Conservation (phyloP, 2,329 filamentous ascomycete species). For the Cercospora canescens region DNA sequence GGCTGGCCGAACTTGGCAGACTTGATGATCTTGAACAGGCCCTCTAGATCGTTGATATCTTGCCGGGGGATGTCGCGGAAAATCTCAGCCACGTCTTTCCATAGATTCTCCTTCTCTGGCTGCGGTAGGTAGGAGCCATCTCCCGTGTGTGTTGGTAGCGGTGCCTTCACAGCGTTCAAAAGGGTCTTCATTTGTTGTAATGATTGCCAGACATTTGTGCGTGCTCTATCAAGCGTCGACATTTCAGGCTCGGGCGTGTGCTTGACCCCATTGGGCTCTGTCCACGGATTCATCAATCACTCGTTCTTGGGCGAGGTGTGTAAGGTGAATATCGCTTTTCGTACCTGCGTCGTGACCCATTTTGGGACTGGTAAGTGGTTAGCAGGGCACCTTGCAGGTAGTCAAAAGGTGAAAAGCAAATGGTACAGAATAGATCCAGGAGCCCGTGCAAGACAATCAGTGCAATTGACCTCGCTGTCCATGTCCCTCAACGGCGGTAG, state of each 20-base stretch:
- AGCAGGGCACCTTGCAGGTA: background rate
- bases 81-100: constrained; percentile 25
- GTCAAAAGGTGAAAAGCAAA: background rate
- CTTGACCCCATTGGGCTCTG: constrained; percentile 14
- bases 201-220: constrained; percentile 26
- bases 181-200: constrained; percentile 31
- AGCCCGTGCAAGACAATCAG: background rate
- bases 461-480: background rate
- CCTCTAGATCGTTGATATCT: constrained; percentile 33
- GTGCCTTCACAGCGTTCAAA: constrained; percentile 34
- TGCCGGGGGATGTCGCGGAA: constrained; percentile 28
- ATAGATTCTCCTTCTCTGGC: constrained; percentile 28
- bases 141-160: constrained; percentile 42
- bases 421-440: background rate
- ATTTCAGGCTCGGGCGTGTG: constrained; percentile 20
- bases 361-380: constrained; percentile 4
- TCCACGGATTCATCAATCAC: background rate
- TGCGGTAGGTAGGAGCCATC: constrained; percentile 44
- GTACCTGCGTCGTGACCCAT: constrained; percentile 12
- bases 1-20: constrained; percentile 48
- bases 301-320: background rate
- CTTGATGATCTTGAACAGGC: constrained; percentile 41
- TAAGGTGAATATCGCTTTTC: background rate
- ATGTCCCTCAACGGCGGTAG: constrained; percentile 6
- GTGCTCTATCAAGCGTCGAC: constrained; percentile 28